A percentile compares a stretch with the other conserved stretches of the same genome.
Evolutionary conservation across 2,329 filamentous ascomycete genomes (phyloP).

Genomic region (Colletotrichum sp.): DNA sequence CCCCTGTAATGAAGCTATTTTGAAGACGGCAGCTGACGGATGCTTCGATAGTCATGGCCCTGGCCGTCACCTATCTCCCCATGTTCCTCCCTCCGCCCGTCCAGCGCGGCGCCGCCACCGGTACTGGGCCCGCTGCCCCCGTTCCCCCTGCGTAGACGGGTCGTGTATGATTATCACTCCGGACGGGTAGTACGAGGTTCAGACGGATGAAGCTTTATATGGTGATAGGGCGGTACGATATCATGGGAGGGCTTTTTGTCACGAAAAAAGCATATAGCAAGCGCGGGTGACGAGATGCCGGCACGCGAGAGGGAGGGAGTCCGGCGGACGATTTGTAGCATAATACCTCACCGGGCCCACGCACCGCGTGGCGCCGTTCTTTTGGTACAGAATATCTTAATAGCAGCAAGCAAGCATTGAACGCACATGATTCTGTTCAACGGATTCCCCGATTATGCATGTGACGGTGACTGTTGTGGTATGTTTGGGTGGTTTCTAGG

Average conservation of each 20-base stretch:
- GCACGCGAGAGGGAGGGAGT: not conserved
- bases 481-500: not conserved
- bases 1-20: too few relatives aligned
- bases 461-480: not conserved
- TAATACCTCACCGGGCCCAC: slow-evolving; percentile 1
- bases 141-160: slow-evolving; percentile 25
- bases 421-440: not conserved
- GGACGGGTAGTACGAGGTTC: not conserved
- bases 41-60: too few relatives aligned
- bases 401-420: not conserved
- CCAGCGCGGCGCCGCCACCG: slow-evolving; percentile 27
- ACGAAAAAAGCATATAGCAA: not conserved
- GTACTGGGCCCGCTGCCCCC: slow-evolving; percentile 36
- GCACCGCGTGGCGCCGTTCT: not conserved
- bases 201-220: not conserved
- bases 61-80: slow-evolving; percentile 57
- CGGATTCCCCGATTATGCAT: not conserved
- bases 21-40: too few relatives aligned
- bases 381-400: not conserved
- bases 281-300: not conserved
- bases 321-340: not conserved
- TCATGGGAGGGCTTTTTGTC: not conserved
- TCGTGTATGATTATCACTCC: not conserved
- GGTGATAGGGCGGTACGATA: not conserved
- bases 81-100: slow-evolving; percentile 52